Evolutionary conservation across 1,139 yeast genomes (phyloP).

Genomic region (Pneumocystis sp.): DNA sequence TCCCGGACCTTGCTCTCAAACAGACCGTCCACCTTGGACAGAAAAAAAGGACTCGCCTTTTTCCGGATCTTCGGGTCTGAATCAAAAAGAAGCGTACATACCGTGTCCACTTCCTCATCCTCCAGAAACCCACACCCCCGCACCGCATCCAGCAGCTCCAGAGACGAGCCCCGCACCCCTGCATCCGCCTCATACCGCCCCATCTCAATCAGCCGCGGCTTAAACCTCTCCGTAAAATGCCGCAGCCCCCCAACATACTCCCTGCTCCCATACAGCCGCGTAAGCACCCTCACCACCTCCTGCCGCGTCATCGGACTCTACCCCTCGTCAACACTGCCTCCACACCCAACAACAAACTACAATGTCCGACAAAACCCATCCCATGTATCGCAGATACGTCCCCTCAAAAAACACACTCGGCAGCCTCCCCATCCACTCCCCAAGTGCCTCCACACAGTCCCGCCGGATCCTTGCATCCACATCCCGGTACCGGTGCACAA

Average conservation of each 20-base stretch:
- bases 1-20: constrained; percentile 6
- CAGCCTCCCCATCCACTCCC: constrained; percentile 51
- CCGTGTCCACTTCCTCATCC: constrained; percentile 32
- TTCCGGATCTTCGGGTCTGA: constrained; percentile 25
- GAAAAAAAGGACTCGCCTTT: constrained; percentile 20
- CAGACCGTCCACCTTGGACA: constrained; percentile 16
- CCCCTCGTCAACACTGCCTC: no score
- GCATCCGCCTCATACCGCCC: constrained; percentile 38
- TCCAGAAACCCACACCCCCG: constrained; percentile 48
- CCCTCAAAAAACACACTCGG: constrained; percentile 64
- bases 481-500: constrained; percentile 69
- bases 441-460: constrained; percentile 48
- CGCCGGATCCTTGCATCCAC: constrained; percentile 56
- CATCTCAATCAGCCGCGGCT: constrained; percentile 49
- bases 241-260: constrained; percentile 36
- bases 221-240: constrained; percentile 59
- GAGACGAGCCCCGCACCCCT: constrained; percentile 39
- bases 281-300: constrained; percentile 47
- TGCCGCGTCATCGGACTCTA: constrained; percentile 39
- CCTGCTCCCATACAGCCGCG: constrained; percentile 33
- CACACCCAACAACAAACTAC: background rate
- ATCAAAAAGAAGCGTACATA: constrained; percentile 35
- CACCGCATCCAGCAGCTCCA: constrained; percentile 42
- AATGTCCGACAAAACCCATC: constrained; percentile 71
- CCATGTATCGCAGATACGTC: constrained; percentile 57